Base-by-base conservation (phyloP, 2,329 filamentous ascomycete species). In the Curvularia verruculosa region DNA sequence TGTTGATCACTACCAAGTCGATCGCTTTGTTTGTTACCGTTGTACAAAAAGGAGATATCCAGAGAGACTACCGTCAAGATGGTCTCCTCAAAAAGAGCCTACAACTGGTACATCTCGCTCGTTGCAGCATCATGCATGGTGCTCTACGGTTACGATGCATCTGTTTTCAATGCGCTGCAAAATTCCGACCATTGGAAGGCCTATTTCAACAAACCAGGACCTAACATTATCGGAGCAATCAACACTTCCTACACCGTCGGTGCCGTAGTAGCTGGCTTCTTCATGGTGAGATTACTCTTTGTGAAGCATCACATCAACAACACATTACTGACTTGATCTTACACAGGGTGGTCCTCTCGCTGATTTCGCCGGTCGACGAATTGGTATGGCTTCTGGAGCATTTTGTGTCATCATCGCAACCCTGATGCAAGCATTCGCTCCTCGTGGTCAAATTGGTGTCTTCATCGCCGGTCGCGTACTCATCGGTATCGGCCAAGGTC, bases 91-190 rank as follows among this genome's bases (percentile, higher is more conserved):
- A 78, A 74, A 60, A 73, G 75, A 62, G 68, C 76, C 48, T 83
- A 82, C 72, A 83, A 83, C 68, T 81, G 80, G 79, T 89, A 87
- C 78, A 85, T 89, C 63, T 87, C 86, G 58, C 79, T 89, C 49
- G 85, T 90, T 63, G 88, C 88, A 54, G 87, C 88, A 68, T 86
- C 87, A 73, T 90, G 87, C 74, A 90, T 90, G 88, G 87, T 90
- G 21, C 81, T 91, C 43, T 90, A 90, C 71, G 88, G 88, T 55
- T 90, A 90, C 71, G 88, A 90, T 81, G 87, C 88, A 1, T 89
- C 87, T 36, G 87, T 89, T 45, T 91, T 87, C 80, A 91, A 91
- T 73, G 87, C 87, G 5, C 84, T 89, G 5, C 88, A 89, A 74
- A 86, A 85, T 29, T 89, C 86, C 1, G 74, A 84, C 13, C 83